Conservation (phyloP, 371 early-diverging fungal genomes). For the Lichtheimia corymbifera region DNA sequence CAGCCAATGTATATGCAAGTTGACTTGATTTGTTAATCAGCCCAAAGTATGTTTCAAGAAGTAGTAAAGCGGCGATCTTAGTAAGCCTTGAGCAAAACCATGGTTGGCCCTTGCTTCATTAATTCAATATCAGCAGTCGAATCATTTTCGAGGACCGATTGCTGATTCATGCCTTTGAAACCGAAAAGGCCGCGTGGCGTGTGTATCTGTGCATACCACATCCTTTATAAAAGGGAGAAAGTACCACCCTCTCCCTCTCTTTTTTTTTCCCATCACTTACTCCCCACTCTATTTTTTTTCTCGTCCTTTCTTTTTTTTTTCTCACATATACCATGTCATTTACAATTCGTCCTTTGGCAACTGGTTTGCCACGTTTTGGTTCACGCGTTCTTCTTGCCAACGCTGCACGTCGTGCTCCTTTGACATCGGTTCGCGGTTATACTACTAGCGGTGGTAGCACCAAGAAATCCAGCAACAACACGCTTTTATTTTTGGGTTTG, state of each 20-base stretch:
- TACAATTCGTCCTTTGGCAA: constrained; percentile 9
- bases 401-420: constrained; percentile 8
- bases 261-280: neutral
- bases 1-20: too few species aligned
- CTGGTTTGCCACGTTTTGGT: constrained; percentile 10
- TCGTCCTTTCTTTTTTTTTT: neutral
- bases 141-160: neutral
- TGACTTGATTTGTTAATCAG: too few species aligned
- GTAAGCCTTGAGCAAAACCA: too few species aligned
- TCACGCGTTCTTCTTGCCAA: constrained; percentile 1
- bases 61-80: too few species aligned
- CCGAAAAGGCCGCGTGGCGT: neutral
- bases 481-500: constrained; percentile 32
- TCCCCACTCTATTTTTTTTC: constrained; percentile 7
- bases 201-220: neutral
- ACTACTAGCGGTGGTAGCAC: constrained; percentile 13
- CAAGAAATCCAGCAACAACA: constrained; percentile 32
- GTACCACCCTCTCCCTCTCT: constrained; percentile 1
- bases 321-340: constrained; percentile 4
- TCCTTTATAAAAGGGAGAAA: neutral
- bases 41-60: too few species aligned
- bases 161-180: constrained; percentile 7
- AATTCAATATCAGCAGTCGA: neutral
- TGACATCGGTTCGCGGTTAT: constrained; percentile 18
- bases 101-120: too few species aligned